These are phyloP conservation scores for Alternaria viburni DNA, from an alignment of 2,329 filamentous ascomycete genomes.

Conservation along the genomic window DNA sequence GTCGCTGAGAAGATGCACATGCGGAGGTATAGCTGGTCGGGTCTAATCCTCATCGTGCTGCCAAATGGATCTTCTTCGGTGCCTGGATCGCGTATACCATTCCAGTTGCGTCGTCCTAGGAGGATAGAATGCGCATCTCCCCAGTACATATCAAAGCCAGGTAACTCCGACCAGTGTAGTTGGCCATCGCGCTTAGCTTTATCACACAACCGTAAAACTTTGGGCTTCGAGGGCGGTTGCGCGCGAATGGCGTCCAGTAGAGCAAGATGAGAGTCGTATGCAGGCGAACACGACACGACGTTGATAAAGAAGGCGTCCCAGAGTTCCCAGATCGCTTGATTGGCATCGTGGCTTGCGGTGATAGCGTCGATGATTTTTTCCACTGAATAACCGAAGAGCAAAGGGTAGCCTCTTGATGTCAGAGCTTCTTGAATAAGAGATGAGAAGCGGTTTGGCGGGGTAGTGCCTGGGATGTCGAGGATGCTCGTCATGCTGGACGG, in stretches of 20 bases:
- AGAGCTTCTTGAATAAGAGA: not conserved
- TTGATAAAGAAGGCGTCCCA: constrained; percentile 2
- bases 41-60: not conserved
- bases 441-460: not conserved
- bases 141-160: not conserved
- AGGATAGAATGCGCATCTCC: not conserved
- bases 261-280: not conserved
- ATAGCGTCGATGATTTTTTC: not conserved
- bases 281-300: not conserved
- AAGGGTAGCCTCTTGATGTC: not conserved
- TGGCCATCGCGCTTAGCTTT: not conserved
- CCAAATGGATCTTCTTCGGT: not conserved
- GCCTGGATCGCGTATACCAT: not conserved
- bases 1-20: not conserved
- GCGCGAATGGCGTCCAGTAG: not conserved
- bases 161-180: not conserved
- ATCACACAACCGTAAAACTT: too few relatives aligned
- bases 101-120: not conserved
- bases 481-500: not conserved
- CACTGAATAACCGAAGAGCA: not conserved
- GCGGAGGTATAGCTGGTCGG: not conserved
- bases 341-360: not conserved
- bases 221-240: not conserved
- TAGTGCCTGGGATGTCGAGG: not conserved
- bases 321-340: not conserved